phyloP scores from a whole-genome alignment of 2,329 filamentous ascomycete species.

The Nemania diffusa region DNA sequence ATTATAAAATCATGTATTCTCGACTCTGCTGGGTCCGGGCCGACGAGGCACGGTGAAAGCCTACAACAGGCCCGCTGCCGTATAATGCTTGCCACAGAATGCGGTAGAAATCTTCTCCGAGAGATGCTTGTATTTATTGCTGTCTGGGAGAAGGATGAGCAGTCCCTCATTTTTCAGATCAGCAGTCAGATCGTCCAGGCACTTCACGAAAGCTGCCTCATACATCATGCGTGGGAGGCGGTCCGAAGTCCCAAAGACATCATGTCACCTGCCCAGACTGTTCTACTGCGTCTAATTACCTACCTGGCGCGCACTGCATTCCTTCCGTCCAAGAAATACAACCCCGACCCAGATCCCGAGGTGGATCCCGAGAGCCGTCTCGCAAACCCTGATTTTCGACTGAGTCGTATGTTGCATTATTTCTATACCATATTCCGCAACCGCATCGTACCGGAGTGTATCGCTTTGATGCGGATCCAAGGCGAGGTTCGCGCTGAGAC shows the following conservation, averaged over 20 bases:
- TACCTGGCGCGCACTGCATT: constrained; percentile 80
- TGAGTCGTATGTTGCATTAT: constrained; percentile 79
- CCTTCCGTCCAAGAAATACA: constrained; percentile 54
- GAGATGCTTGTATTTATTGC: constrained; percentile 96
- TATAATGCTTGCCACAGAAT: constrained; percentile 88
- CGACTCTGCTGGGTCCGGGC: constrained; percentile 77
- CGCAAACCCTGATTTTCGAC: constrained; percentile 64
- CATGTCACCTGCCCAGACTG: constrained; percentile 92
- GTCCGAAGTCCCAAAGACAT: constrained; percentile 95
- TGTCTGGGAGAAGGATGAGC: constrained; percentile 94
- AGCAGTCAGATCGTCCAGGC: constrained; percentile 96
- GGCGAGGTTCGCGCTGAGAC: constrained; percentile 84
- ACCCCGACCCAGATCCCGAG: constrained; percentile 42
- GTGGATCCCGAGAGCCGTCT: constrained; percentile 43
- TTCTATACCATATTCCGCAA: constrained; percentile 92
- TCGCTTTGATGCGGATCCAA: constrained; percentile 93
- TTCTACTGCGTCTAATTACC: constrained; percentile 89
- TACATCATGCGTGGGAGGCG: constrained; percentile 92
- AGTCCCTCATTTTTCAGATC: constrained; percentile 94
- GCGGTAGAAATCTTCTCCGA: constrained; percentile 86
- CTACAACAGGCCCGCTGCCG: constrained; percentile 91
- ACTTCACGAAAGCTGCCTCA: constrained; percentile 85
- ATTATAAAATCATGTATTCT: constrained; percentile 96
- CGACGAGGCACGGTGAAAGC: constrained; percentile 76
- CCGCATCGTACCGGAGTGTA: constrained; percentile 92